Evolutionary conservation across 2,329 filamentous ascomycete species (phyloP).

Genomic region (Xylaria sp.): DNA sequence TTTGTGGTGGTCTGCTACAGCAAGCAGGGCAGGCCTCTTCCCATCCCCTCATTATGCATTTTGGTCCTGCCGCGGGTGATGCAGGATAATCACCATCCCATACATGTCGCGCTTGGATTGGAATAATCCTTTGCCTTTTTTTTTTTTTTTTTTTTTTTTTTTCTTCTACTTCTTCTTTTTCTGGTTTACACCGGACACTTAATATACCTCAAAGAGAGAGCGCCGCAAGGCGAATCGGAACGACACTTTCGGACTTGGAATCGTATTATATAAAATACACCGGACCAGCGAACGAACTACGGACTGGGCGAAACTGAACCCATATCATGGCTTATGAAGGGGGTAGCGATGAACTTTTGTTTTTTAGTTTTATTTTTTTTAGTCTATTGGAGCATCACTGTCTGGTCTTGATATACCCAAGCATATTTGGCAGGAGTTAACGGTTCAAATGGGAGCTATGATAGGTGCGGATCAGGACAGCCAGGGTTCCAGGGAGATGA

Average conservation of each 20-base stretch:
- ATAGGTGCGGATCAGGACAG: slow-evolving; percentile 41
- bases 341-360: slow-evolving; percentile 42
- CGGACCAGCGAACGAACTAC: slow-evolving; percentile 39
- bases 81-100: slow-evolving; percentile 52
- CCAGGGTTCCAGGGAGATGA: slow-evolving; percentile 16
- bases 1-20: slow-evolving; percentile 28
- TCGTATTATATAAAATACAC: slow-evolving; percentile 45
- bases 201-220: slow-evolving; percentile 48
- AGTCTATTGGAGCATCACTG: slow-evolving; percentile 33
- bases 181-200: slow-evolving; percentile 39
- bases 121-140: slow-evolving; percentile 40
- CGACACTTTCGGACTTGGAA: slow-evolving; percentile 48
- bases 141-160: slow-evolving; percentile 38
- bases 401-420: slow-evolving; percentile 47
- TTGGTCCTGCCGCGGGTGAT: slow-evolving; percentile 49
- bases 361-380: slow-evolving; percentile 27
- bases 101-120: slow-evolving; percentile 42
- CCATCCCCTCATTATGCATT: slow-evolving; percentile 39
- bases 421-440: slow-evolving; percentile 42
- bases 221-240: slow-evolving; percentile 50
- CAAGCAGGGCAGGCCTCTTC: too few relatives aligned
- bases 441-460: slow-evolving; percentile 35
- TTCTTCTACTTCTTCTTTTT: slow-evolving; percentile 29
- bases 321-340: slow-evolving; percentile 46
- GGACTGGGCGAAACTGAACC: slow-evolving; percentile 42